Base-by-base conservation (phyloP, 2,329 filamentous ascomycete species). In the Lachnellula hyalina region DNA sequence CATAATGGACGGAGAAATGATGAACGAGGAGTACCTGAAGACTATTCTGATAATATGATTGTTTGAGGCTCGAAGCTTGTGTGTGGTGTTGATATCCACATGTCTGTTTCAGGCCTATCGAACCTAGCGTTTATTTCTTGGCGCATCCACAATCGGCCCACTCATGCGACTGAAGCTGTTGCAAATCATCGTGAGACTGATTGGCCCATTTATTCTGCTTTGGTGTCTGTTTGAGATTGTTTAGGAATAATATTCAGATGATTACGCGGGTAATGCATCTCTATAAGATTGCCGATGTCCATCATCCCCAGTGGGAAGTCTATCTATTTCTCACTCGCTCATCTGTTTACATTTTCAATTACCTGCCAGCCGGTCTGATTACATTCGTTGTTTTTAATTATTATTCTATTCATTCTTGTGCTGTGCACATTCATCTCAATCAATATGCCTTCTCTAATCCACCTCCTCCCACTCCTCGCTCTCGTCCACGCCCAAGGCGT, bases 391-490 rank as follows among this genome's bases (percentile, higher is more conserved):
- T 15, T 1, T 54, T 53, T 54, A 45, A 56, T 56, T 45, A 32
- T 42, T 45, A n/a, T 49, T 42, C 48, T 47, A 23, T 54, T 41
- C 36, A 35, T 40, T 42, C 12, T n/a, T 12, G 49, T 55, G 53
- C 49, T 55, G 49, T 55, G 49, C 48, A 58, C 49, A 35, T 35
- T 45, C 21, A 45, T 48, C 15, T 40, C 19, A 9, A 41, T 19
- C 50, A 58, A 53, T 17, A 61, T 61, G 58, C 56, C 56, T 56
- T 61, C 58, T 28, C 21, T 61, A 28, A 35, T 23, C 40, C 46
- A 28, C 38, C 56, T 32, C 25, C 47, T 12, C 21, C 49, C 19
- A 41, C 54, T 21, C 47, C 56, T 55, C 17, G 52, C 54, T 3
- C 49, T 57, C 17, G 56, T 50, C 19, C 23, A 44, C 45, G 52